Percentiles rank a stretch among this genome's conserved stretches.
Evolutionary conservation across 1,284 basidiomycete species (phyloP).

Genomic region (Sphagnurus paluster): DNA sequence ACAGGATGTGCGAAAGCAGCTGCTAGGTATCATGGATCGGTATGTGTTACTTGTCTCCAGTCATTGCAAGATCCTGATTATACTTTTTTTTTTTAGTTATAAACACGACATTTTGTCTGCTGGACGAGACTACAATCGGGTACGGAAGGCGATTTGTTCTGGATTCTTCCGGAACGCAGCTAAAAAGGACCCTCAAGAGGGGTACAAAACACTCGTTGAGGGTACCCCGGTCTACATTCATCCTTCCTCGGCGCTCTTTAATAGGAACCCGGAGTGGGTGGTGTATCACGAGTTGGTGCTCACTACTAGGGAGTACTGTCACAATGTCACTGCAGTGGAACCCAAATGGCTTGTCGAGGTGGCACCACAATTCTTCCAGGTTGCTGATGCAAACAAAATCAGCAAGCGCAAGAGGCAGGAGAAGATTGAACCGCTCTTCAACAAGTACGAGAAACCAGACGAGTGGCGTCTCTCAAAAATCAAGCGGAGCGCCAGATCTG

Average conservation of each 20-base stretch:
- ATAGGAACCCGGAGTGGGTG: conserved; percentile 76
- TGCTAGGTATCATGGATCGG: conserved; percentile 99
- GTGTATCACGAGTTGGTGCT: conserved; percentile 64
- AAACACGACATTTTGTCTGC: conserved; percentile 94
- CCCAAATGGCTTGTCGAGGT: conserved; percentile 99
- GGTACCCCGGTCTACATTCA: conserved; percentile 98
- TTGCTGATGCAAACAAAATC: conserved; percentile 94
- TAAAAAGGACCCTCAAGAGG: conserved; percentile 92
- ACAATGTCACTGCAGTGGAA: conserved; percentile 95
- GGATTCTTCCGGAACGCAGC: conserved; percentile 96
- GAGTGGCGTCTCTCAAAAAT: conserved; percentile 89
- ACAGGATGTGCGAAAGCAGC: conserved; percentile 95
- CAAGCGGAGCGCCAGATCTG: conserved; percentile 84
- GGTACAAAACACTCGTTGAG: conserved; percentile 98
- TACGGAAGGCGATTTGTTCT: conserved; percentile 94
- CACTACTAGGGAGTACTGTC: conserved; percentile 88
- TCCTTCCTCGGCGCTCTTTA: conserved; percentile 96
- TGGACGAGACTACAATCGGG: conserved; percentile 90
- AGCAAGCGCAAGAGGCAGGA: conserved; percentile 97
- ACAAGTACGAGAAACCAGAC: conserved; percentile 89
- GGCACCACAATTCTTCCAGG: conserved; percentile 97
- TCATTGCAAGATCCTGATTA: not conserved
- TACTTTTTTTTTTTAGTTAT: conserved; percentile 63
- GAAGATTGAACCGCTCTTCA: conserved; percentile 92
- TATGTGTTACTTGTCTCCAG: conserved; percentile 44